These are phyloP conservation scores for Allium fistulosum DNA, from an alignment of 106 monocot species.

Conservation along the genomic window DNA sequence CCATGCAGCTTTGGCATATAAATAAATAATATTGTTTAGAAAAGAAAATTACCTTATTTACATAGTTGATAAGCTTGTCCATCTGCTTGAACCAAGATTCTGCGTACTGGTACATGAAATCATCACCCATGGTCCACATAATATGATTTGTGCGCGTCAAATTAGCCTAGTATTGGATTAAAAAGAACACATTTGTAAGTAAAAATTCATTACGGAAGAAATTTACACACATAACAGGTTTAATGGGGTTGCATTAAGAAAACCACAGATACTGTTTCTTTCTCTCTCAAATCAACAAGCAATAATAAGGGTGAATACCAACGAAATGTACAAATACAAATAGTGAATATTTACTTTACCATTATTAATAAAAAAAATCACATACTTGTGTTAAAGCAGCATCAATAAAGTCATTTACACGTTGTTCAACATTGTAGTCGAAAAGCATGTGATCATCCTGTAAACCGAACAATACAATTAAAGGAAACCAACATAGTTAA, in stretches of 20 bases:
- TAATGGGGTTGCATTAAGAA: too few relatives aligned
- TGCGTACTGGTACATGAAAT: constrained; percentile 52
- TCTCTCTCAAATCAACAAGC: too few relatives aligned
- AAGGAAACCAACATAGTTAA: not conserved
- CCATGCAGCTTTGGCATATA: too few relatives aligned
- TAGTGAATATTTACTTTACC: too few relatives aligned
- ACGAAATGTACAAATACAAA: too few relatives aligned
- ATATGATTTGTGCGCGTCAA: constrained; percentile 53
- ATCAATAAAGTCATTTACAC: constrained; percentile 74
- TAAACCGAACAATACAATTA: constrained; percentile 4
- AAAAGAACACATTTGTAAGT: not conserved
- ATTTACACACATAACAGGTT: too few relatives aligned
- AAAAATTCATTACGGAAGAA: too few relatives aligned
- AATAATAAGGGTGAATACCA: too few relatives aligned
- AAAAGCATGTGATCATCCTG: constrained; percentile 66
- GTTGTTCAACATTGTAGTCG: constrained; percentile 77
- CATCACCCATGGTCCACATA: constrained; percentile 79
- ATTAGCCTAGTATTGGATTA: constrained; percentile 30
- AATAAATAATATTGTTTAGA: not conserved
- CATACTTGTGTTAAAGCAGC: constrained; percentile 49
- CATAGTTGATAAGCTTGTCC: constrained; percentile 66
- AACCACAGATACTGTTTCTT: too few relatives aligned
- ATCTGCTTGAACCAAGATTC: constrained; percentile 64
- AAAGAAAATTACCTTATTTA: constrained; percentile 35
- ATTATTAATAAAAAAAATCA: not conserved